Evolutionary conservation across 352 stramenopile species (phyloP).

Genomic region (Globisporangium yorkense): DNA sequence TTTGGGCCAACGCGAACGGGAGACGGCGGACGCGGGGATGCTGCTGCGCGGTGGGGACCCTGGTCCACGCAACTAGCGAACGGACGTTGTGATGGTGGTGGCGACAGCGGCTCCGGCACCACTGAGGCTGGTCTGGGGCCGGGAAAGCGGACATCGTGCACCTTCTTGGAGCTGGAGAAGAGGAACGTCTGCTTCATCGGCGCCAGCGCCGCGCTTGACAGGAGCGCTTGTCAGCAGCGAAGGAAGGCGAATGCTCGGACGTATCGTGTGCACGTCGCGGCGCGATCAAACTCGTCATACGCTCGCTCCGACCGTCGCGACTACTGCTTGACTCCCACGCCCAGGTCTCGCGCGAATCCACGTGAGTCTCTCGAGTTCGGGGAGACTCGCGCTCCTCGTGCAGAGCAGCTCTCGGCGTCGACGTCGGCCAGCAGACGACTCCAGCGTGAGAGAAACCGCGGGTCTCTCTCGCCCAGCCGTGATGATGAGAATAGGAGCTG

Average conservation of each 20-base stretch:
- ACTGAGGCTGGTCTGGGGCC: not conserved
- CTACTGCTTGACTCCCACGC: no score
- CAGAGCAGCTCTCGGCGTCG: no score
- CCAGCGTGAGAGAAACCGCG: no score
- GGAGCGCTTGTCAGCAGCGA: not conserved
- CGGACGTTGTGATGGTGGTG: not conserved
- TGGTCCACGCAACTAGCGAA: not conserved
- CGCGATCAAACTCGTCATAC: not conserved
- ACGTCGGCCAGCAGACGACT: no score
- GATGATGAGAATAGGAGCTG: no score
- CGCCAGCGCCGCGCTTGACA: not conserved
- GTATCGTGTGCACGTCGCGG: not conserved
- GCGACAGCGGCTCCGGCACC: not conserved
- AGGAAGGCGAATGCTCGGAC: not conserved
- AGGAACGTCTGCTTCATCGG: constrained; percentile 12
- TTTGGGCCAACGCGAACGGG: constrained; percentile 2
- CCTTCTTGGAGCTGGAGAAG: constrained; percentile 10
- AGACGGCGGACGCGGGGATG: not conserved
- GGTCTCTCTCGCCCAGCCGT: no score
- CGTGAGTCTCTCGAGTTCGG: no score
- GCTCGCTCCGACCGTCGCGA: no score
- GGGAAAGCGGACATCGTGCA: constrained; percentile 10
- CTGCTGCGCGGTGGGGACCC: no score
- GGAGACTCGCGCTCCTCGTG: no score
- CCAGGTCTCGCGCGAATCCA: no score